phyloP scores from a whole-genome alignment of 306 rosid species.

The Purshia tridentata region DNA sequence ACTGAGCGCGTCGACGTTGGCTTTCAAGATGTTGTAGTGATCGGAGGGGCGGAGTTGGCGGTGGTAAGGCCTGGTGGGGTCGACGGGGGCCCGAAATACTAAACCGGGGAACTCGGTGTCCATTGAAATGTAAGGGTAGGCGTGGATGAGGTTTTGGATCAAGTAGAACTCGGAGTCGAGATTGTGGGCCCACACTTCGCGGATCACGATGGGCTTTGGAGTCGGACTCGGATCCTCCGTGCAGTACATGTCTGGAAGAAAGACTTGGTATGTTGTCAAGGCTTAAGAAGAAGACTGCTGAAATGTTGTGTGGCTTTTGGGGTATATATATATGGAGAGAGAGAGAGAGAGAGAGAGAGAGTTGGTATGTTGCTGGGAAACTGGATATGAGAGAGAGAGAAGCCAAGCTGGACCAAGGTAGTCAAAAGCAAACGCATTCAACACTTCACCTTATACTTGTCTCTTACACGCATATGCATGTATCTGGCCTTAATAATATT shows the following conservation, averaged over 20 bases:
- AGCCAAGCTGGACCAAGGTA: no score
- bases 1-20: constrained; percentile 74
- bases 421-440: no score
- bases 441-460: no score
- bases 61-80: constrained; percentile 15
- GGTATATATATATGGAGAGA: neutral
- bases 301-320: neutral
- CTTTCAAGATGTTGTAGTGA: constrained; percentile 51
- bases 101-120: constrained; percentile 82
- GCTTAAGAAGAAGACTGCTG: no score
- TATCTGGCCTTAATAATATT: no score
- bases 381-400: neutral
- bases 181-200: constrained; percentile 68
- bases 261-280: no score
- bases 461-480: no score
- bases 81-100: constrained; percentile 29
- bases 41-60: constrained; percentile 45
- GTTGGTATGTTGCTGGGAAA: constrained; percentile 17
- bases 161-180: constrained; percentile 47
- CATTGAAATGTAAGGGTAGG: constrained; percentile 63
- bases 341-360: neutral
- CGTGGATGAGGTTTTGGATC: constrained; percentile 33
- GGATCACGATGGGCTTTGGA: constrained; percentile 42
- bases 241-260: constrained; percentile 20
- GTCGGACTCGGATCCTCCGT: constrained; percentile 3